phyloP scores from a whole-genome alignment of 208 protist species.

The Novymonas esmeraldas region DNA sequence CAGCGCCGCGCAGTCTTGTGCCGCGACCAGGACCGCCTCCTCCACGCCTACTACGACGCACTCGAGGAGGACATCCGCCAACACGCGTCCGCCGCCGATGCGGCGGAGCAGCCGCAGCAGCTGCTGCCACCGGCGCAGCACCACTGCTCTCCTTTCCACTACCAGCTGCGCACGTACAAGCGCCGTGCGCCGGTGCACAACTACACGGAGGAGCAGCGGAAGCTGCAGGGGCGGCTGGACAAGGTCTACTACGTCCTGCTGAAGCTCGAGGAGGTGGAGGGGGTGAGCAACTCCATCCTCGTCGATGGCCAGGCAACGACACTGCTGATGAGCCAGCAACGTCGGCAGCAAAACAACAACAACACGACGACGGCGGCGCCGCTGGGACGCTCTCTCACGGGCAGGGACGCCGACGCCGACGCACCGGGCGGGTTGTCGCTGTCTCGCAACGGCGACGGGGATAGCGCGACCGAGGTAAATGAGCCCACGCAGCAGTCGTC shows the following conservation, averaged over 20 bases:
- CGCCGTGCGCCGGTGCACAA: conserved; percentile 41
- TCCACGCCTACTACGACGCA: conserved; percentile 68
- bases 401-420: background rate
- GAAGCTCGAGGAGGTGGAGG: conserved; percentile 58
- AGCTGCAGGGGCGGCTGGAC: conserved; percentile 45
- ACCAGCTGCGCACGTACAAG: conserved; percentile 39
- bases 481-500: conserved; percentile 11
- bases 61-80: conserved; percentile 56
- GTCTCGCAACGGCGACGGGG: background rate
- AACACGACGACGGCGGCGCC: background rate
- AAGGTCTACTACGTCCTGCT: conserved; percentile 56
- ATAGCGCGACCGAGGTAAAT: background rate
- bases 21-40: conserved; percentile 32
- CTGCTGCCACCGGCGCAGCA: conserved; percentile 18
- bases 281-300: conserved; percentile 29
- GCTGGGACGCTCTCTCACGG: background rate
- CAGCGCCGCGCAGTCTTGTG: conserved; percentile 32
- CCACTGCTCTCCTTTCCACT: conserved; percentile 46
- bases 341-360: background rate
- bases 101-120: background rate
- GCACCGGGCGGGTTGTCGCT: background rate
- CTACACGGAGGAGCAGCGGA: conserved; percentile 36
- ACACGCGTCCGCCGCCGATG: background rate
- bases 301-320: conserved; percentile 9
- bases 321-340: background rate